Evolutionary conservation across 2,329 filamentous ascomycete genomes (phyloP).

Genomic region (Pyrenophora tritici-repentis): DNA sequence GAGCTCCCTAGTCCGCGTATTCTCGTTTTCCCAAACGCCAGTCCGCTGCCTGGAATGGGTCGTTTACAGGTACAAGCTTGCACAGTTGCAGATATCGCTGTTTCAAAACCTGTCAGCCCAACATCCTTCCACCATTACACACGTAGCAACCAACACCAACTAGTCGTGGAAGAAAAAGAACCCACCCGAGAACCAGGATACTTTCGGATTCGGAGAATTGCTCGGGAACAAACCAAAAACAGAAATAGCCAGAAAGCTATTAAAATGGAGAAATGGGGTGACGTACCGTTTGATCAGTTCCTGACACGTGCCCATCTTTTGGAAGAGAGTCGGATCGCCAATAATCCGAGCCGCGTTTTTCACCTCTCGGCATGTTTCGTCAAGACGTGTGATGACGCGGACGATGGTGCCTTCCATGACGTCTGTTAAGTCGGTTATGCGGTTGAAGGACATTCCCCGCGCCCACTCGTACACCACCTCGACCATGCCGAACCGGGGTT

Average conservation of each 20-base stretch:
- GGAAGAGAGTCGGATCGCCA: conserved; percentile 88
- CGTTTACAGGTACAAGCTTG: conserved; percentile 47
- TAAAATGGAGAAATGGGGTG: neutral
- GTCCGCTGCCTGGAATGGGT: neutral
- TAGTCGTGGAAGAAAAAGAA: neutral
- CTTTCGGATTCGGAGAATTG: no score
- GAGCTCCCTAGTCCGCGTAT: no score
- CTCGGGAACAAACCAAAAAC: neutral
- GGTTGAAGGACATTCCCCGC: conserved; percentile 95
- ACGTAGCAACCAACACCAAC: neutral
- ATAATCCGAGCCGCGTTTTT: conserved; percentile 96
- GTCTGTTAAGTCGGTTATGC: conserved; percentile 93
- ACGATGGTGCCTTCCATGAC: conserved; percentile 98
- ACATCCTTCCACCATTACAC: no score
- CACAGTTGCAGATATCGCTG: conserved; percentile 49
- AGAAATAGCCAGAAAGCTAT: neutral
- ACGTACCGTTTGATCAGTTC: conserved; percentile 98
- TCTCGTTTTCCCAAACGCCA: no score
- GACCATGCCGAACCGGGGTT: conserved; percentile 88
- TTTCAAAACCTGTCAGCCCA: conserved; percentile 18
- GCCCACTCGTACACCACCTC: conserved; percentile 99
- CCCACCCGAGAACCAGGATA: neutral
- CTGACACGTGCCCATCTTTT: conserved; percentile 96
- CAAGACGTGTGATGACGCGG: conserved; percentile 86
- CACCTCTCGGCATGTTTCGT: conserved; percentile 95